A percentile compares a stretch with the other conserved stretches of the same genome.
These are phyloP conservation scores for Omphalotus guepiniiformis DNA, from an alignment of 768 basidiomycete genomes.

Conservation along the genomic window DNA sequence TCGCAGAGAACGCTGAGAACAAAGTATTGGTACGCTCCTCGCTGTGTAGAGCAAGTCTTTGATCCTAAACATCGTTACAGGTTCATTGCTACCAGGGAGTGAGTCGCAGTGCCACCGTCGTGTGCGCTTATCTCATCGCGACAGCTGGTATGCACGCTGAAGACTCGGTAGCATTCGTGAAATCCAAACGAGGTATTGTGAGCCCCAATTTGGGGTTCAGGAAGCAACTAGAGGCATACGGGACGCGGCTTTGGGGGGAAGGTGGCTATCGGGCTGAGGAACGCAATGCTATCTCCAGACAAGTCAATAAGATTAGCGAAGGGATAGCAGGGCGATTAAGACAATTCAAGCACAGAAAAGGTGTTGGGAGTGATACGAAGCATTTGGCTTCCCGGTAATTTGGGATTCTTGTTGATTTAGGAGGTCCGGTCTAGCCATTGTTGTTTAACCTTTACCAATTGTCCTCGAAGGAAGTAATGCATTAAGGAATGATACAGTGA, in stretches of 20 bases:
- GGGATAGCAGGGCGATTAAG: too few species aligned
- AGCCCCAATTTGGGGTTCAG: slow-evolving; percentile 67
- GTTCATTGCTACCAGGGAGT: slow-evolving; percentile 78
- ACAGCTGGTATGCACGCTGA: slow-evolving; percentile 46
- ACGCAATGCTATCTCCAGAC: too few species aligned
- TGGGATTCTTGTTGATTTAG: too few species aligned
- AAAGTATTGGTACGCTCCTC: slow-evolving; percentile 45
- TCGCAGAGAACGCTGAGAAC: slow-evolving; percentile 37
- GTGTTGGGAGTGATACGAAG: too few species aligned
- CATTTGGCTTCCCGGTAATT: too few species aligned
- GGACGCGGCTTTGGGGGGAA: slow-evolving; percentile 22
- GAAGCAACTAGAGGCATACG: slow-evolving; percentile 46
- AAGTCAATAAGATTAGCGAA: too few species aligned
- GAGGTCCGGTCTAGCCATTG: too few species aligned
- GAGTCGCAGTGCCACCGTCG: slow-evolving; percentile 70
- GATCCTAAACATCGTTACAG: slow-evolving; percentile 27
- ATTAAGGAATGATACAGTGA: too few species aligned
- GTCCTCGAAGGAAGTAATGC: too few species aligned
- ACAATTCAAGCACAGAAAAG: too few species aligned
- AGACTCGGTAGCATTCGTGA: slow-evolving; percentile 54
- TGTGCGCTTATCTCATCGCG: slow-evolving; percentile 67
- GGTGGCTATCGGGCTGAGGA: too few species aligned
- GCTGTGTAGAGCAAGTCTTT: neutral
- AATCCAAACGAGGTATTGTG: slow-evolving; percentile 54
- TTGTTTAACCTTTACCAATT: too few species aligned